Evolutionary conservation across 2,329 filamentous ascomycete genomes (phyloP).

Genomic region (Hymenoscyphus fructigenus): DNA sequence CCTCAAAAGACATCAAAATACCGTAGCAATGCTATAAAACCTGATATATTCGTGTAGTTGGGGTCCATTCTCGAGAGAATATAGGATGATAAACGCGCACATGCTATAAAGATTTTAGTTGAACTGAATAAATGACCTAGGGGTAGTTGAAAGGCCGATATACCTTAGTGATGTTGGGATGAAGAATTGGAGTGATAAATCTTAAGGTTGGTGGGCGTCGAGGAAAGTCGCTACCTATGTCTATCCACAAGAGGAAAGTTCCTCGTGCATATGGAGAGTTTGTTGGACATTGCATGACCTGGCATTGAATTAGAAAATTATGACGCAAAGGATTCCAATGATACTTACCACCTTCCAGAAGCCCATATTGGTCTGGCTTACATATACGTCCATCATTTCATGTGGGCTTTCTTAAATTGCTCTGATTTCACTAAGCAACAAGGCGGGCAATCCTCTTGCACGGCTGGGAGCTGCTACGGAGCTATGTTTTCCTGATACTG

Average conservation of each 20-base stretch:
- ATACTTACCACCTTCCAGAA: constrained; percentile 52
- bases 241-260: constrained; percentile 26
- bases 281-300: constrained; percentile 59
- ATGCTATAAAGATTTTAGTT: constrained; percentile 21
- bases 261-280: constrained; percentile 57
- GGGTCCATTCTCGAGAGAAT: constrained; percentile 28
- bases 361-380: constrained; percentile 26
- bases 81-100: constrained; percentile 30
- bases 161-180: constrained; percentile 32
- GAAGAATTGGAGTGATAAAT: constrained; percentile 29
- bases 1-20: constrained; percentile 27
- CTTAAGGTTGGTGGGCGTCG: constrained; percentile 21
- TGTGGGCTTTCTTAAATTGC: constrained; percentile 24
- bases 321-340: not conserved
- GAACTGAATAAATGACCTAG: too few species aligned
- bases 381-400: constrained; percentile 27
- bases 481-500: not conserved
- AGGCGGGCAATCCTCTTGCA: not conserved
- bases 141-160: too few species aligned
- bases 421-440: constrained; percentile 24
- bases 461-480: not conserved
- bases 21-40: constrained; percentile 29
- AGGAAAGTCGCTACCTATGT: constrained; percentile 25
- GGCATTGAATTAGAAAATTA: not conserved
- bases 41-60: constrained; percentile 22